These are phyloP conservation scores for Acanthochlamys bracteata DNA, from an alignment of 106 monocot species.

Conservation along the genomic window DNA sequence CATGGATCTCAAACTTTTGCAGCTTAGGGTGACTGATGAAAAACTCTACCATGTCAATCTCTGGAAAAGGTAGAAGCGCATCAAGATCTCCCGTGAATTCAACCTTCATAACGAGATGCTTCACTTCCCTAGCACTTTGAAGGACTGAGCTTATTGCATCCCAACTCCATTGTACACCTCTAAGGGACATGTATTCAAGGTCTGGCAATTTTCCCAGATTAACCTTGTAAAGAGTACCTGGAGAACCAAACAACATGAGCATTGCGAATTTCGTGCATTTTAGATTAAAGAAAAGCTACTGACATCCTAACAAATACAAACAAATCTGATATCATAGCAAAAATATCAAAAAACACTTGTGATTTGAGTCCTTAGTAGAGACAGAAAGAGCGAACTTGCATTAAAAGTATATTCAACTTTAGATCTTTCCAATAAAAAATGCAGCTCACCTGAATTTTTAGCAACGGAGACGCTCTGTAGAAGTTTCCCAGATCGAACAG, in stretches of 20 bases:
- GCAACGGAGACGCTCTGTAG: slow-evolving; percentile 49
- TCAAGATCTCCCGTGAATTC: slow-evolving; percentile 84
- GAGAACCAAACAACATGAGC: neutral
- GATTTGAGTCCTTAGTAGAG: no score
- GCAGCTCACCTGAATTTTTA: slow-evolving; percentile 51
- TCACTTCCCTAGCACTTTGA: slow-evolving; percentile 57
- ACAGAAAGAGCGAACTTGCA: no score
- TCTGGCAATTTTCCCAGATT: slow-evolving; percentile 59
- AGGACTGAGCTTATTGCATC: slow-evolving; percentile 54
- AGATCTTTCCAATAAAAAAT: no score
- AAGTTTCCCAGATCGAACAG: slow-evolving; percentile 33
- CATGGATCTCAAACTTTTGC: slow-evolving; percentile 78
- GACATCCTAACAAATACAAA: no score
- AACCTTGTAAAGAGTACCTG: slow-evolving; percentile 63
- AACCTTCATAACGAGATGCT: slow-evolving; percentile 81
- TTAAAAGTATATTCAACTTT: no score
- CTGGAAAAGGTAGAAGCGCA: slow-evolving; percentile 65
- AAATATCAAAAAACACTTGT: no score
- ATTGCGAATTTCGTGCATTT: neutral
- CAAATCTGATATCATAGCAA: no score
- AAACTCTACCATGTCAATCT: slow-evolving; percentile 73
- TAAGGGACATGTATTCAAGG: slow-evolving; percentile 50
- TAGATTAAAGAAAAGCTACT: no score
- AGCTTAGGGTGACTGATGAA: slow-evolving; percentile 79
- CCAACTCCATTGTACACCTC: slow-evolving; percentile 96